Percentiles rank a stretch among this genome's conserved stretches.
These are phyloP conservation scores for Rubroboletus pulcherrimus DNA, from an alignment of 768 basidiomycete genomes.

Conservation along the genomic window DNA sequence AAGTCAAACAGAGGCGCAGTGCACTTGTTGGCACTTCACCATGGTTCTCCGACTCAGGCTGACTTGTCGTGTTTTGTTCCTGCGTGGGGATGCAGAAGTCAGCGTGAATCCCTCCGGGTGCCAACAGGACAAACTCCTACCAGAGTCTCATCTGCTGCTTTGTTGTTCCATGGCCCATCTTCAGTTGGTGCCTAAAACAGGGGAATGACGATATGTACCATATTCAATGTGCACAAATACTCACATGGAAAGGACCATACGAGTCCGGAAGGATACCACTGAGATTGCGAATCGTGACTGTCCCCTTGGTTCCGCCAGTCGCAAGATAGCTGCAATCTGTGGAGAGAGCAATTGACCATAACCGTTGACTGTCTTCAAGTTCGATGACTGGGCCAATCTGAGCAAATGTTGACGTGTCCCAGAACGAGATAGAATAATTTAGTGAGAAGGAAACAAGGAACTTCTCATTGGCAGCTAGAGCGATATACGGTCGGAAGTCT, in stretches of 20 bases:
- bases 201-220: neutral
- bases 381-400: neutral
- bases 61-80: too few species aligned
- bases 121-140: too few species aligned
- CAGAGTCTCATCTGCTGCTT: too few species aligned
- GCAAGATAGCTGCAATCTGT: neutral
- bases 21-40: too few species aligned
- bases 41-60: too few species aligned
- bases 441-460: neutral
- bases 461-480: neutral
- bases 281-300: neutral
- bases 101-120: too few species aligned
- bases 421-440: neutral
- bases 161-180: neutral
- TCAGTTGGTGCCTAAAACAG: neutral
- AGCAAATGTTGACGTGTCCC: neutral
- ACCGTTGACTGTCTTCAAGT: rapidly evolving
- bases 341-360: neutral
- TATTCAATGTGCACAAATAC: neutral
- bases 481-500: neutral
- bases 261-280: neutral
- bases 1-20: too few species aligned
- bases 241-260: neutral
- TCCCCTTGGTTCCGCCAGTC: neutral
- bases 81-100: too few species aligned